These are phyloP conservation scores for Calocybe indica DNA, from an alignment of 768 basidiomycete genomes.

Conservation along the genomic window DNA sequence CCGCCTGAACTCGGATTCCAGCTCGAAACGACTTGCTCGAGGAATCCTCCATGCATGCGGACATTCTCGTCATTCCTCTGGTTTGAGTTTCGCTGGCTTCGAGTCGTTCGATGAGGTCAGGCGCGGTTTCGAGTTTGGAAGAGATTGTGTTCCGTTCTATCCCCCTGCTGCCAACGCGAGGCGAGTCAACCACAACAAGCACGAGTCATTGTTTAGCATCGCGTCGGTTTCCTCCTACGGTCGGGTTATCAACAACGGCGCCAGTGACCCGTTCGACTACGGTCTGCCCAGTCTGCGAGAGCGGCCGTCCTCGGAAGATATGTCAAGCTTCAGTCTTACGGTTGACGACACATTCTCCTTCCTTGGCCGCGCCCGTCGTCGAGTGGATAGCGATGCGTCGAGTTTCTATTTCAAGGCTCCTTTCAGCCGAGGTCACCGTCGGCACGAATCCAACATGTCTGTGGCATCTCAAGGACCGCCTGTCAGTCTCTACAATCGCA, in stretches of 20 bases:
- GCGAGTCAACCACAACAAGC: conserved; percentile 34
- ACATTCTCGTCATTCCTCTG: conserved; percentile 42
- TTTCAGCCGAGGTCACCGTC: conserved; percentile 44
- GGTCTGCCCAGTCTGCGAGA: conserved; percentile 47
- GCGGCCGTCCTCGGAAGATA: conserved; percentile 53
- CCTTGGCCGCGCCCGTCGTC: conserved; percentile 29
- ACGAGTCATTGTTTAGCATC: conserved; percentile 65
- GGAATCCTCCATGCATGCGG: conserved; percentile 17
- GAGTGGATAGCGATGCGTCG: conserved; percentile 68
- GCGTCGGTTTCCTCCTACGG: conserved; percentile 81
- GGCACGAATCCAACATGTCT: conserved; percentile 59
- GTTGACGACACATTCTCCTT: conserved; percentile 77
- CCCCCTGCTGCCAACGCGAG: conserved; percentile 39
- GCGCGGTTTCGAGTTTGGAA: conserved; percentile 69
- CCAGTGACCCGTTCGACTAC: conserved; percentile 71
- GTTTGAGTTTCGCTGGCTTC: conserved; percentile 63
- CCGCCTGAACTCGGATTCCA: conserved; percentile 36
- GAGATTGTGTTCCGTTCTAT: conserved; percentile 60
- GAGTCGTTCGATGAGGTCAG: conserved; percentile 77
- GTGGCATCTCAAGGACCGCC: conserved; percentile 55
- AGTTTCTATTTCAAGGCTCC: conserved; percentile 68
- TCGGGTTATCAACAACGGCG: conserved; percentile 54
- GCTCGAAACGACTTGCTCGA: conserved; percentile 26
- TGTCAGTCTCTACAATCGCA: conserved; percentile 67
- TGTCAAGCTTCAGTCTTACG: conserved; percentile 50